phyloP scores from a whole-genome alignment of 108 stramenopile species.

The Bacterosira constricta region DNA sequence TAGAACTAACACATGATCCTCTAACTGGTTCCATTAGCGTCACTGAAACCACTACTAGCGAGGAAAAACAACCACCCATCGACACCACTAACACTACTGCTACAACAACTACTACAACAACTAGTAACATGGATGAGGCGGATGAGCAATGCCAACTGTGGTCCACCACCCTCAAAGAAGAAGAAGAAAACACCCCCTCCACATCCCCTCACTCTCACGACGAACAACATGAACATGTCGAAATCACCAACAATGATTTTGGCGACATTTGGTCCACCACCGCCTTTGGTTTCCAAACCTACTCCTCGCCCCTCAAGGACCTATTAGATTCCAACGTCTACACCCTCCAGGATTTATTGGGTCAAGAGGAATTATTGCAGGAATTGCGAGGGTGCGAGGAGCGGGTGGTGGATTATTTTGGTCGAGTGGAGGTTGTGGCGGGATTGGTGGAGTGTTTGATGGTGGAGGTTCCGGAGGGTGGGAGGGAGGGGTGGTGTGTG shows the following conservation, averaged over 20 bases:
- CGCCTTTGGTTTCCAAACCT: slow-evolving; percentile 26
- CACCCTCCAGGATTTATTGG: slow-evolving; percentile 77
- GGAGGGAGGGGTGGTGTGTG: slow-evolving; percentile 28
- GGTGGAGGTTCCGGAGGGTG: slow-evolving; percentile 6
- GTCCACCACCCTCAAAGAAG: too few species aligned
- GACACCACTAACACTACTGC: too few species aligned
- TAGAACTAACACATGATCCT: too few species aligned
- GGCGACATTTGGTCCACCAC: slow-evolving; percentile 87
- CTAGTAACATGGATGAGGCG: too few species aligned
- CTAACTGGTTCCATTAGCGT: too few species aligned
- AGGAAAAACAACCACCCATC: too few species aligned
- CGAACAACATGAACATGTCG: too few species aligned
- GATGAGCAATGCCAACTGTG: too few species aligned
- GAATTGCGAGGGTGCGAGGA: slow-evolving; percentile 88
- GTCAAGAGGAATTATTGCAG: slow-evolving; percentile 95
- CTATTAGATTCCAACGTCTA: slow-evolving; percentile 80
- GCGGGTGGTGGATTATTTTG: slow-evolving; percentile 88
- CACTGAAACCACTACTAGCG: too few species aligned
- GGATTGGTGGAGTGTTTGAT: slow-evolving; percentile 77
- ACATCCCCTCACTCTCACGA: too few species aligned
- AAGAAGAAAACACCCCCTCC: too few species aligned
- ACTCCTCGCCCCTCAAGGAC: slow-evolving; percentile 82
- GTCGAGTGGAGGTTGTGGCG: slow-evolving; percentile 66
- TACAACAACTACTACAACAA: too few species aligned
- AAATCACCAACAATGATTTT: background rate